phyloP scores from a whole-genome alignment of 2,329 filamentous ascomycete genomes.

The Metarhizium album region DNA sequence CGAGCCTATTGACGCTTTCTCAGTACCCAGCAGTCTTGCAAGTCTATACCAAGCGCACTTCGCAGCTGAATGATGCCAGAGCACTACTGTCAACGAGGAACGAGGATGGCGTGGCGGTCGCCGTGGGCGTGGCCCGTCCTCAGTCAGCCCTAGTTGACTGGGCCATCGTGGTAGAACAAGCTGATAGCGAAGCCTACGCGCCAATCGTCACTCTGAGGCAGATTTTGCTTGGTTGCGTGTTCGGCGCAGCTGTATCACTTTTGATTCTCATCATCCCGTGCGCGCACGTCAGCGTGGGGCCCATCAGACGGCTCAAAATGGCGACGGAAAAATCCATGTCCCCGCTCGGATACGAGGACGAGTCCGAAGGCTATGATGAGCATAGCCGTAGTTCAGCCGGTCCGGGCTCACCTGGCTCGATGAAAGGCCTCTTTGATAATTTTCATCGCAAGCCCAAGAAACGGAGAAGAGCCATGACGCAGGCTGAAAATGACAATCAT shows the following conservation, averaged over 20 bases:
- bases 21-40: constrained; percentile 52
- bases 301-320: constrained; percentile 64
- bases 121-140: constrained; percentile 70
- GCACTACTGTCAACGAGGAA: constrained; percentile 59
- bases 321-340: constrained; percentile 66
- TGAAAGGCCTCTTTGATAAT: constrained; percentile 28
- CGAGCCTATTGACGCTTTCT: constrained; percentile 45
- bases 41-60: constrained; percentile 43
- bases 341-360: constrained; percentile 47
- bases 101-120: constrained; percentile 58
- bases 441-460: constrained; percentile 27
- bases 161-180: constrained; percentile 72
- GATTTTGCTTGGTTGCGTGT: constrained; percentile 75
- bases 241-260: constrained; percentile 67
- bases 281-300: constrained; percentile 70
- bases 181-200: constrained; percentile 60
- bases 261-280: constrained; percentile 64
- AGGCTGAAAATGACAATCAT: constrained; percentile 20
- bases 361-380: constrained; percentile 35
- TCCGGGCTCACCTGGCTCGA: constrained; percentile 33
- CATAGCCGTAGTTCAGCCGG: constrained; percentile 29
- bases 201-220: constrained; percentile 67
- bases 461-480: constrained; percentile 17
- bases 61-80: constrained; percentile 51
- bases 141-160: constrained; percentile 63